Percentiles rank a stretch among this genome's conserved stretches.
phyloP scores from a whole-genome alignment of 805 yeast species.

The Myxozyma nipponensis region DNA sequence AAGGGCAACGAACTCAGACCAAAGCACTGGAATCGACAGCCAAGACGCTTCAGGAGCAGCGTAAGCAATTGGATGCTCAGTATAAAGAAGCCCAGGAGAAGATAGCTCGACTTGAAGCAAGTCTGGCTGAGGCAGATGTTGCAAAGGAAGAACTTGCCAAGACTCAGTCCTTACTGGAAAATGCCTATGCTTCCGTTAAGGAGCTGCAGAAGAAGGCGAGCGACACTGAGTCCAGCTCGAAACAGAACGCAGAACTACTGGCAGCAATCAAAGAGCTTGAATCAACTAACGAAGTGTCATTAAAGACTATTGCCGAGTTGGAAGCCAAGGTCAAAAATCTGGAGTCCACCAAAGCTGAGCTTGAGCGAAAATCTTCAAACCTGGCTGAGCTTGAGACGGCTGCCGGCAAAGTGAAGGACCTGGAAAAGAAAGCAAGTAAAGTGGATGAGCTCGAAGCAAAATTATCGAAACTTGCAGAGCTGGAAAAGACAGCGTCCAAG shows the following conservation, averaged over 20 bases:
- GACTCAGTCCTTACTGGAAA: not conserved
- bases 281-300: not conserved
- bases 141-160: not conserved
- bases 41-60: slow-evolving; percentile 1
- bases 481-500: not conserved
- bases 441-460: not conserved
- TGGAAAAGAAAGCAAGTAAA: not conserved
- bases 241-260: not conserved
- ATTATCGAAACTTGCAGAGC: not conserved
- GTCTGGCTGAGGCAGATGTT: not conserved
- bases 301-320: not conserved
- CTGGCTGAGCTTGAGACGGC: not conserved
- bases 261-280: not conserved
- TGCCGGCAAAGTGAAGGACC: not conserved
- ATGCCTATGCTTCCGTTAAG: not conserved
- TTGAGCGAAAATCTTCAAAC: not conserved
- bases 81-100: not conserved
- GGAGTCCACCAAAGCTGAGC: not conserved
- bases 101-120: not conserved
- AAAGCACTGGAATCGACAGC: not conserved
- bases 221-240: not conserved
- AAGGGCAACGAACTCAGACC: slow-evolving; percentile 9
- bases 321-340: not conserved
- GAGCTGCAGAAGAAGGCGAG: not conserved
- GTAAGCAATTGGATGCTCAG: slow-evolving; percentile 3